Base-by-base conservation (phyloP, 1,284 basidiomycete species). In the Fistulinella cinereoalba region DNA sequence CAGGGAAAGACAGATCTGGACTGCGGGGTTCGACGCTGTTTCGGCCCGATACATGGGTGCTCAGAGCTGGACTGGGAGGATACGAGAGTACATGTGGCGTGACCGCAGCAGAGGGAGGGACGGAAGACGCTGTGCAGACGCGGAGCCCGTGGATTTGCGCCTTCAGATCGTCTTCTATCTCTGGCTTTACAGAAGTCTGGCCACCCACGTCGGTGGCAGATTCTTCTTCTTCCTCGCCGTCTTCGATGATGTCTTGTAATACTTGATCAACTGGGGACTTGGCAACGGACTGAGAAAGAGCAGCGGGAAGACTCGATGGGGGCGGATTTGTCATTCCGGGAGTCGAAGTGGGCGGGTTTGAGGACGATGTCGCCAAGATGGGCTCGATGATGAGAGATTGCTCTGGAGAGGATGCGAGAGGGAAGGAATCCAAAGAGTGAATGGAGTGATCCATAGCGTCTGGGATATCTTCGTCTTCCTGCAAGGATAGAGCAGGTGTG, bases 71-170 rank as follows among this genome's bases (percentile, higher is more conserved):
- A 44, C 65, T 67, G 16, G 57, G 32, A 37, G 65, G 57, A 34
- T 63, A 39, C n/a, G 56, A 48, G 47, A 51, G 43, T 19, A 52
- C 39, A 37, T 49, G 46, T n/a, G 62, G 47, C 50, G 57, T 38
- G 54, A 52, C 37, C 23, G 58, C 23, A 25, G 60, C 47, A 29
- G 56, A 55, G 4, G 63, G 58, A 25, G 62, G 46, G 24, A 60
- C 50, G 7, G 67, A 55, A 8, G 67, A 61, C n/a, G n/a, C n/a
- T 12, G 79, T 85, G 29, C 71, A 74, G 46, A 85, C 77, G 46
- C 79, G 72, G 52, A 86, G 61, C 4, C 83, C 83, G 38, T 84
- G 81, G 16, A 85, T 75, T 47, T 76, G 73, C 3, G 66, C 58
- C 8, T 71, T 32, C 18, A 23, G 65, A 21, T 53, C 54, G 15